phyloP scores from a whole-genome alignment of 768 basidiomycete genomes.

The Myochromella boudieri region DNA sequence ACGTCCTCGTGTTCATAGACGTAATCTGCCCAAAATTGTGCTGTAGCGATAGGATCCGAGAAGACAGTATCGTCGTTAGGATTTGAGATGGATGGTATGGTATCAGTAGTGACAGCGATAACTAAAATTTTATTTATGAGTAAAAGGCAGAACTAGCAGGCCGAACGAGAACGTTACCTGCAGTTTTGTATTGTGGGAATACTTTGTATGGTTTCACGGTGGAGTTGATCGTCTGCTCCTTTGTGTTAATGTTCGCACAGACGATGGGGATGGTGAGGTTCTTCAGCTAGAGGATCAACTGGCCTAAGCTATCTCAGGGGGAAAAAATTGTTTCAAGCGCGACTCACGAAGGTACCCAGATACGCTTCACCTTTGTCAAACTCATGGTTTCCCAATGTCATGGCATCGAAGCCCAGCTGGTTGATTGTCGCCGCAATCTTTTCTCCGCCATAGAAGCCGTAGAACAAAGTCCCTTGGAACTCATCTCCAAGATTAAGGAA shows the following conservation, averaged over 20 bases:
- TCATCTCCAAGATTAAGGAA: slow-evolving; percentile 9
- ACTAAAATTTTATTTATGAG: background rate
- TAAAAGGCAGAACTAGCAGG: too few relatives aligned
- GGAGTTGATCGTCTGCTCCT: slow-evolving; percentile 7
- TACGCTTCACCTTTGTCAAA: slow-evolving; percentile 7
- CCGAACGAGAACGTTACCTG: background rate
- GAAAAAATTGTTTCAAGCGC: too few relatives aligned
- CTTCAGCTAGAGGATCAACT: slow-evolving; percentile 1
- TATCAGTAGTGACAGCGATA: slow-evolving; percentile 8
- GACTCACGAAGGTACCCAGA: slow-evolving; percentile 5
- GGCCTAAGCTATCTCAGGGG: too few relatives aligned
- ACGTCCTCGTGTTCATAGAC: slow-evolving; percentile 9
- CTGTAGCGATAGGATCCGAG: slow-evolving; percentile 6
- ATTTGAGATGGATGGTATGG: slow-evolving; percentile 6
- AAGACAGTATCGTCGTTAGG: slow-evolving; percentile 9
- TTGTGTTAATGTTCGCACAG: slow-evolving; percentile 6
- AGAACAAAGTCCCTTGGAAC: slow-evolving; percentile 8
- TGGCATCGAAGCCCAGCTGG: slow-evolving; percentile 7
- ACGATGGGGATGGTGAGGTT: slow-evolving; percentile 5
- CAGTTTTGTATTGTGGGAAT: slow-evolving; percentile 7
- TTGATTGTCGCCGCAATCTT: slow-evolving; percentile 9
- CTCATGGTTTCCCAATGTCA: slow-evolving; percentile 8
- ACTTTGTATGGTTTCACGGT: slow-evolving; percentile 9
- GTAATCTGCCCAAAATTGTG: slow-evolving; percentile 9
- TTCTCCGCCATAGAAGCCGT: slow-evolving; percentile 8